phyloP scores from a whole-genome alignment of 169 alveolate species.

The Eimeria praecox region DNA sequence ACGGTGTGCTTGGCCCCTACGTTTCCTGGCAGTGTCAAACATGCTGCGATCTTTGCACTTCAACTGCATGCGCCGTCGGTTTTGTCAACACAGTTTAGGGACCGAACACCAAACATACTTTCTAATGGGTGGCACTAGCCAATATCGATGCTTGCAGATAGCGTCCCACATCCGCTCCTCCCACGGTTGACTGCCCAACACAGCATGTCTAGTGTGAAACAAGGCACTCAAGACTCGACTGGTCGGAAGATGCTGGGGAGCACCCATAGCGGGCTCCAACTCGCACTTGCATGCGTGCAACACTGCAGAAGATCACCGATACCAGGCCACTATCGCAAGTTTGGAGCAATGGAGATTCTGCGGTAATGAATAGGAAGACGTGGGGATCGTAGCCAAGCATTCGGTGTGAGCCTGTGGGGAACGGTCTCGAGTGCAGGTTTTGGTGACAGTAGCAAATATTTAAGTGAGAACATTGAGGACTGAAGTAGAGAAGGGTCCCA shows the following conservation, averaged over 20 bases:
- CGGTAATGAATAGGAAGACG: conserved; percentile 95
- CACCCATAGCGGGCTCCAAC: neutral
- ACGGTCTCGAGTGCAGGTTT: conserved; percentile 96
- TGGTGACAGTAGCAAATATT: conserved; percentile 96
- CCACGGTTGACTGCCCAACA: too few relatives aligned
- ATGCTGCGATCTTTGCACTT: neutral
- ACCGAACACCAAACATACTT: neutral
- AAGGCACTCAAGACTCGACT: too few relatives aligned
- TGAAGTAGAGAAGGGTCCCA: conserved; percentile 97
- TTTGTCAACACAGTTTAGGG: neutral
- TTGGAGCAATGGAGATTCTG: conserved; percentile 72
- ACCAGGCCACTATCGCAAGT: conserved; percentile 89
- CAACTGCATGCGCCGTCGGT: neutral
- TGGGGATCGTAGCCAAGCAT: conserved; percentile 93
- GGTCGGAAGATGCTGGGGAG: neutral
- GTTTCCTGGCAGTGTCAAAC: neutral
- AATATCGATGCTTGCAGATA: neutral
- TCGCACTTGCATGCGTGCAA: conserved; percentile 94
- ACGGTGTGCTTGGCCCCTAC: neutral
- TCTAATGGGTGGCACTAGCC: neutral
- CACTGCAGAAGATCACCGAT: conserved; percentile 95
- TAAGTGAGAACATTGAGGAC: conserved; percentile 96
- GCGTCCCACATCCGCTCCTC: too few relatives aligned
- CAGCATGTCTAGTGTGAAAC: too few relatives aligned
- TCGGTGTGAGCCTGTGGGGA: conserved; percentile 95